phyloP scores from a whole-genome alignment of 805 yeast genomes.

The Candida loeiensis region DNA sequence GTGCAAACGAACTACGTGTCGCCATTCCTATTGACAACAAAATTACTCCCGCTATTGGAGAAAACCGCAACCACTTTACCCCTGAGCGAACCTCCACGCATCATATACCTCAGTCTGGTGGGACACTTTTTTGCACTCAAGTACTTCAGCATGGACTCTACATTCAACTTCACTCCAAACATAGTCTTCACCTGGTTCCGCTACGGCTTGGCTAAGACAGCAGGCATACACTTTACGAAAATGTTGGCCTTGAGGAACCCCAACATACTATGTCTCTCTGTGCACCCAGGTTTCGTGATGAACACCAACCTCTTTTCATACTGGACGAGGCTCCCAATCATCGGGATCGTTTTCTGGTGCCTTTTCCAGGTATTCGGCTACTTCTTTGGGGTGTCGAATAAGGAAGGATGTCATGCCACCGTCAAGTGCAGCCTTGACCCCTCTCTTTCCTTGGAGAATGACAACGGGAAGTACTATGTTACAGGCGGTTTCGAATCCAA shows the following conservation, averaged over 20 bases:
- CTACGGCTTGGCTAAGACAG: conserved; percentile 73
- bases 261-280: conserved; percentile 56
- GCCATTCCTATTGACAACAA: conserved; percentile 66
- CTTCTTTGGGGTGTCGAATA: conserved; percentile 66
- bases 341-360: conserved; percentile 74
- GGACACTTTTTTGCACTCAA: conserved; percentile 55
- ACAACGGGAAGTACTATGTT: conserved; percentile 68
- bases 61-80: conserved; percentile 29
- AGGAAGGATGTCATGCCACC: conserved; percentile 67
- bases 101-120: conserved; percentile 61
- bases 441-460: conserved; percentile 44
- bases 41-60: conserved; percentile 52
- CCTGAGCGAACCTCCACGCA: conserved; percentile 42
- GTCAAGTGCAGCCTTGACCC: conserved; percentile 60
- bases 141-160: conserved; percentile 45
- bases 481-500: conserved; percentile 54
- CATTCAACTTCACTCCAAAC: conserved; percentile 59
- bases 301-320: conserved; percentile 70
- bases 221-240: conserved; percentile 70
- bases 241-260: conserved; percentile 66
- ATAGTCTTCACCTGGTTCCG: conserved; percentile 72
- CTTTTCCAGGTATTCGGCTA: conserved; percentile 65
- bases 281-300: conserved; percentile 88
- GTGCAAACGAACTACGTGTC: conserved; percentile 75
- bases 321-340: conserved; percentile 72